Conservation (phyloP, 768 basidiomycete genomes). For the Boletales sp. region DNA sequence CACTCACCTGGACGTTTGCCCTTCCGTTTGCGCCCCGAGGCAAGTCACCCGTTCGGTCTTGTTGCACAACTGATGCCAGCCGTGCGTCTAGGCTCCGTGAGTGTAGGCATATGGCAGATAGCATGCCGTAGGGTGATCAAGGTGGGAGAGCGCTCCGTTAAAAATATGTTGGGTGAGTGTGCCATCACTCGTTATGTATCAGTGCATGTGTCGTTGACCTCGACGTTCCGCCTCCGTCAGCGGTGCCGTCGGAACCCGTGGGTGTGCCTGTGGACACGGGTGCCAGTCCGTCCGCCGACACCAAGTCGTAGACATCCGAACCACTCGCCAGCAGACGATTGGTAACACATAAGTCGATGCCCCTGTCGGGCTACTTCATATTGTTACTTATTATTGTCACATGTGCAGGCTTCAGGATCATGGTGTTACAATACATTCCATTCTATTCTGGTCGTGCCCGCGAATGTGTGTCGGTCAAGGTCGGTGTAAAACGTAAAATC, state of each 20-base stretch:
- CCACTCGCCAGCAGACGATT: constrained; percentile 1
- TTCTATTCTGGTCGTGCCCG: too few species aligned
- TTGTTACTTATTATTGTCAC: constrained; percentile 15
- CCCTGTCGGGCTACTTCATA: background rate
- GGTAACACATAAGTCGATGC: constrained; percentile 1
- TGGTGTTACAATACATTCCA: too few species aligned
- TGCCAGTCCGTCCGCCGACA: constrained; percentile 10
- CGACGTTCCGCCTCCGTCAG: constrained; percentile 3
- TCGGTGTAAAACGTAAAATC: background rate
- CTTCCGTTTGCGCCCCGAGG: constrained; percentile 90
- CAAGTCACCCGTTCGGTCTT: constrained; percentile 31
- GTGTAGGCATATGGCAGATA: constrained; percentile 94
- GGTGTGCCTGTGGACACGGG: constrained; percentile 13
- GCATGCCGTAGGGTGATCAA: constrained; percentile 84
- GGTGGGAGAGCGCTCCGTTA: constrained; percentile 69
- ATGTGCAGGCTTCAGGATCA: background rate
- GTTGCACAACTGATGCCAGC: background rate
- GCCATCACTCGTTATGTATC: constrained; percentile 3
- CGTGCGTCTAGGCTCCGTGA: constrained; percentile 69
- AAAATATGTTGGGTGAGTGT: constrained; percentile 50
- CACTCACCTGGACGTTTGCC: constrained; percentile 81
- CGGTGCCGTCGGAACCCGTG: constrained; percentile 18
- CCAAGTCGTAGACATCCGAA: constrained; percentile 13
- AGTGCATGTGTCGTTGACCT: background rate
- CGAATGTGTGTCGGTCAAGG: too few species aligned